Evolutionary conservation across 129 eudicot genomes (phyloP).

Genomic region (Escallonia herrerae): DNA sequence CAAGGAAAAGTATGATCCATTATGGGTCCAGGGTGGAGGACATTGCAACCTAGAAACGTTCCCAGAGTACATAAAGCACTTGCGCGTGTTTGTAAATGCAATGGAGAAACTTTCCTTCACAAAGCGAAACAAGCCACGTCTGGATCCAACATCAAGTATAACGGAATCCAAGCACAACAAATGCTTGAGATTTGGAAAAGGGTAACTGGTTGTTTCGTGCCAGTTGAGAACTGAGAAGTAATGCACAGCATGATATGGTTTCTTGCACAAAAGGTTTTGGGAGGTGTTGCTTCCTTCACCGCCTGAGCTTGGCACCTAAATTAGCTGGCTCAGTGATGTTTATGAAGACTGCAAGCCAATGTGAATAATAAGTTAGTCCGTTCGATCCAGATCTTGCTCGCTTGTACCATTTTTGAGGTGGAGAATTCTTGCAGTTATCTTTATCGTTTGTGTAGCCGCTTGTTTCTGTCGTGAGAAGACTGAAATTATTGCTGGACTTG

Average conservation of each 20-base stretch:
- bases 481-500: neutral
- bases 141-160: conserved; percentile 31
- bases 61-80: conserved; percentile 82
- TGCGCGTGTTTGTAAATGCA: conserved; percentile 65
- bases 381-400: conserved; percentile 6
- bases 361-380: neutral
- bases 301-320: neutral
- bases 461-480: too few species aligned
- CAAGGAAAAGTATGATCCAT: conserved; percentile 82
- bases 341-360: neutral
- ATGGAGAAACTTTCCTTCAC: conserved; percentile 80
- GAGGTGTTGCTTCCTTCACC: neutral
- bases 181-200: conserved; percentile 65
- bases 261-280: neutral
- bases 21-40: conserved; percentile 97
- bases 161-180: conserved; percentile 61
- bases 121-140: conserved; percentile 36
- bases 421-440: neutral
- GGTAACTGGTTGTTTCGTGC: conserved; percentile 14
- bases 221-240: neutral
- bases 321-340: neutral
- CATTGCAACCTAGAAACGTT: conserved; percentile 92
- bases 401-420: neutral
- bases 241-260: too few species aligned
- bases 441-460: too few species aligned